Conservation (phyloP, 805 yeast species). For the Barnettozyma sp. region DNA sequence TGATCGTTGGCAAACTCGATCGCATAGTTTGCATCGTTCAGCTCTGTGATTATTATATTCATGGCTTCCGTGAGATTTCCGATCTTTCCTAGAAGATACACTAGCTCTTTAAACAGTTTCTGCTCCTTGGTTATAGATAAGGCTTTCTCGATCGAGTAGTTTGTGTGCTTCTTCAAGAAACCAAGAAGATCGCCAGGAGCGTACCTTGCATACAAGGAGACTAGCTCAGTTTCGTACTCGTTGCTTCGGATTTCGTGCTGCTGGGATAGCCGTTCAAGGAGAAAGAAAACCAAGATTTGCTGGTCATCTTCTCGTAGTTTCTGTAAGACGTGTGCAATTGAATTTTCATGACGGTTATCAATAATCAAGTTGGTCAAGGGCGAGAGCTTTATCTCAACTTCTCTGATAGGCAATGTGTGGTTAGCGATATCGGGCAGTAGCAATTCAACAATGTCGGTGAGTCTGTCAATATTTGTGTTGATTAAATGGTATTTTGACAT, state of each 20-base stretch:
- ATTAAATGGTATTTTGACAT: constrained; percentile 60
- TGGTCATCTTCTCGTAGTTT: constrained; percentile 36
- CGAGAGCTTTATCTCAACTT: constrained; percentile 26
- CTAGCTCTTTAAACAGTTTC: constrained; percentile 60
- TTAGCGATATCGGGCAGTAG: constrained; percentile 35
- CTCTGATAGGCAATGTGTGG: constrained; percentile 29
- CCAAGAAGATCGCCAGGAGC: constrained; percentile 48
- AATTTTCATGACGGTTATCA: constrained; percentile 57
- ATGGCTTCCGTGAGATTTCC: constrained; percentile 78
- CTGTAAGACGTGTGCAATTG: constrained; percentile 44
- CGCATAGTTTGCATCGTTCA: constrained; percentile 75
- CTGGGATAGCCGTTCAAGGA: constrained; percentile 50
- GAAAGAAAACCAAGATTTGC: constrained; percentile 52
- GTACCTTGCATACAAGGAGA: constrained; percentile 57
- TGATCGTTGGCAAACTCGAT: constrained; percentile 66
- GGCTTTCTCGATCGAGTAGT: constrained; percentile 65
- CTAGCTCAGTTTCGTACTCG: constrained; percentile 57
- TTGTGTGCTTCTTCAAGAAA: constrained; percentile 51
- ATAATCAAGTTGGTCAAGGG: constrained; percentile 50
- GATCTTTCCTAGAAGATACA: constrained; percentile 70
- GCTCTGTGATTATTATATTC: constrained; percentile 63
- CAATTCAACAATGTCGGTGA: constrained; percentile 47
- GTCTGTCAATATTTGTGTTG: constrained; percentile 35
- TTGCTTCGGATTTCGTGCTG: constrained; percentile 51
- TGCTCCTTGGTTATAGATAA: constrained; percentile 54